Percentiles rank a stretch among this genome's conserved stretches.
Conservation (phyloP, 139 green algal species). For the Chlamydomonas sp. region DNA sequence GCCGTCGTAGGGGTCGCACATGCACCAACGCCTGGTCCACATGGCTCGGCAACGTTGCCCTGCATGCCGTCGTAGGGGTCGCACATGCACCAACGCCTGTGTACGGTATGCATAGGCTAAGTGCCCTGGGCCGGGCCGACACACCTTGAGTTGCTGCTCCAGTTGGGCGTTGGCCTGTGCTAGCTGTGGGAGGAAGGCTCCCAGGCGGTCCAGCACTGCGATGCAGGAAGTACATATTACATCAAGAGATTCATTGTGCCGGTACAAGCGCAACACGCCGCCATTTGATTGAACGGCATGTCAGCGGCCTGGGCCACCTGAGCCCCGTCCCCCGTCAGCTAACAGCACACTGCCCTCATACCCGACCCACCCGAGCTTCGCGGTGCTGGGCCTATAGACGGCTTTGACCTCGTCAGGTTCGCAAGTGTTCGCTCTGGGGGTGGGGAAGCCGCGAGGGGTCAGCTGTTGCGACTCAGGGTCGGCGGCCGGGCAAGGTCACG, state of each 20-base stretch:
- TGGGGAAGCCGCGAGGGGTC: too few species aligned
- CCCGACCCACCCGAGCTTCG: slow-evolving; percentile 28
- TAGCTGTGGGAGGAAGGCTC: slow-evolving; percentile 53
- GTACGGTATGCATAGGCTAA: neutral
- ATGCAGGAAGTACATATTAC: neutral
- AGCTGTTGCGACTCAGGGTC: too few species aligned
- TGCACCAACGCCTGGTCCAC: too few species aligned
- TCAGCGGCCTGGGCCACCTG: too few species aligned
- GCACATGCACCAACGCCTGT: neutral
- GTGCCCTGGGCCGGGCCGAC: neutral
- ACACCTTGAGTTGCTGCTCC: slow-evolving; percentile 48
- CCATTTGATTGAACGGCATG: too few species aligned
- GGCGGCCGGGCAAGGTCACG: too few species aligned
- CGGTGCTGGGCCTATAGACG: slow-evolving; percentile 25
- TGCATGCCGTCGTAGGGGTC: neutral
- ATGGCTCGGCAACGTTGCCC: neutral
- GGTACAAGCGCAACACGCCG: too few species aligned
- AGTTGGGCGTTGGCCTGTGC: slow-evolving; percentile 53
- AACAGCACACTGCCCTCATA: neutral
- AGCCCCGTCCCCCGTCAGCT: too few species aligned
- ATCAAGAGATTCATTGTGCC: too few species aligned
- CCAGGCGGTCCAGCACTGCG: slow-evolving; percentile 49
- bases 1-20: neutral
- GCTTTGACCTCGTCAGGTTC: slow-evolving; percentile 5
- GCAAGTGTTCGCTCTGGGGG: slow-evolving; percentile 20